Evolutionary conservation across 2,329 filamentous ascomycete species (phyloP), one percentile per base, ranked within the genome.

Genomic region (Trichoderma hamatum): DNA sequence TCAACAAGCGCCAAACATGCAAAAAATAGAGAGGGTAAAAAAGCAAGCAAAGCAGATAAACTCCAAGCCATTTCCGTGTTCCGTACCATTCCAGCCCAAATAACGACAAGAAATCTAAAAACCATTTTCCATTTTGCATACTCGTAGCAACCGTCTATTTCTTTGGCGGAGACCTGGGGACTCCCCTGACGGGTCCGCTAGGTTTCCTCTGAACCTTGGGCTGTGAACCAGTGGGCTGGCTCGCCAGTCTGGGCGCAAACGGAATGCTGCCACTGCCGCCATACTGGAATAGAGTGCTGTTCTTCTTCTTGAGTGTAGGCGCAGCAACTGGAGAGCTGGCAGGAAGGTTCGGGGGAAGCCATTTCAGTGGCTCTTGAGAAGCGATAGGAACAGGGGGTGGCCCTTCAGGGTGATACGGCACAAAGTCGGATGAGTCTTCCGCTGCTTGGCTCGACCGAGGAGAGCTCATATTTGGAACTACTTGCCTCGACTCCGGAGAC

Each of bases 341-440:
- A 58, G 78, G 74, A 4, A 80, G 77, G n/a, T 78, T 79, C 0
- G 85, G 84, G 16, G 84, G 83, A 28, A 87, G 78, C 85, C 85
- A 88, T 64, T 81, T 82, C 64, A 87, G 76, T 5, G 80, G 76
- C 70, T 82, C 81, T 34, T 79, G 75, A 36, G 77, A 78, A 7
- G 77, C 73, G 19, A 82, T 71, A 0, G 81, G 64, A 4, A 77
- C 74, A 0, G 85, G 80, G 0, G 78, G 70, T 1, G 85, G 83
- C 0, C 86, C 86, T n/a, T 86, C 82, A 0, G 86, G 85, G 69
- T 88, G 84, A 71, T 88, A 88, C 0, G 81, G 81, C 28, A 88
- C 79, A 70, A 88, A 73, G 62, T 84, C 82, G 2, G 71, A 61
- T 3, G 67, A 55, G 52, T 77, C 74, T 28, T 69, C 71, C 46